Percentiles rank a stretch among this genome's conserved stretches.
Conservation (phyloP, 2,329 filamentous ascomycete genomes). For the Pseudocercospora crystallina region DNA sequence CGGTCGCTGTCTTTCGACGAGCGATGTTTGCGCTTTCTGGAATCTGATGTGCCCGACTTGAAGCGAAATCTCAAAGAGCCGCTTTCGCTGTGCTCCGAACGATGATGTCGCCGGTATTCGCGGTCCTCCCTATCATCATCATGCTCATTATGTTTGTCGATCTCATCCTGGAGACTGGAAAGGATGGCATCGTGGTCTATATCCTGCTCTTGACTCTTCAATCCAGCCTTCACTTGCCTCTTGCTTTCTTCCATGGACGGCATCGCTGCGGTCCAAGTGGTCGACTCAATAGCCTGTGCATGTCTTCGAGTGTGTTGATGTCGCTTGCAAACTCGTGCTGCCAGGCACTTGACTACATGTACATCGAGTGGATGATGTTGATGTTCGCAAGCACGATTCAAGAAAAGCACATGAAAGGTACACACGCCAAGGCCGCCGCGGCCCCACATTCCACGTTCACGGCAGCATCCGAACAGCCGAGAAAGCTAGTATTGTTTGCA, state of each 20-base stretch:
- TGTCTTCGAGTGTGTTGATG: not conserved
- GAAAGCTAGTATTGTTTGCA: not conserved
- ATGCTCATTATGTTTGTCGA: conserved; percentile 33
- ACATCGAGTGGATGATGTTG: too few relatives aligned
- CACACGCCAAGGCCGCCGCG: not conserved
- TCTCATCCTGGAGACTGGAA: conserved; percentile 34
- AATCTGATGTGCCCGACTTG: conserved; percentile 27
- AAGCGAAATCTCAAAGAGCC: conserved; percentile 31
- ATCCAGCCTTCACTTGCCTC: conserved; percentile 29
- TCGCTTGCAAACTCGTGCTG: not conserved
- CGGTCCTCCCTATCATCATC: conserved; percentile 15
- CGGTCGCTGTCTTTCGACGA: conserved; percentile 13
- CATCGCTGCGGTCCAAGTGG: conserved; percentile 24
- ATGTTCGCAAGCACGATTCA: not conserved
- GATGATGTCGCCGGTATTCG: conserved; percentile 1
- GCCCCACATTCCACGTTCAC: not conserved
- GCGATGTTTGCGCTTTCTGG: conserved; percentile 25
- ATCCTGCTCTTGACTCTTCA: conserved; percentile 20
- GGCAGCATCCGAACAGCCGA: conserved; percentile 1
- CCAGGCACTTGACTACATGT: too few relatives aligned
- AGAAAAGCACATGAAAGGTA: not conserved
- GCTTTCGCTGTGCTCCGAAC: not conserved
- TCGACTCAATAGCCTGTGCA: not conserved
- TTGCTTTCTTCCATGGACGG: conserved; percentile 36
- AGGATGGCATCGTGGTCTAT: conserved; percentile 35